phyloP scores from a whole-genome alignment of 495 filamentous ascomycete species.

The Trichoderma gamsii region DNA sequence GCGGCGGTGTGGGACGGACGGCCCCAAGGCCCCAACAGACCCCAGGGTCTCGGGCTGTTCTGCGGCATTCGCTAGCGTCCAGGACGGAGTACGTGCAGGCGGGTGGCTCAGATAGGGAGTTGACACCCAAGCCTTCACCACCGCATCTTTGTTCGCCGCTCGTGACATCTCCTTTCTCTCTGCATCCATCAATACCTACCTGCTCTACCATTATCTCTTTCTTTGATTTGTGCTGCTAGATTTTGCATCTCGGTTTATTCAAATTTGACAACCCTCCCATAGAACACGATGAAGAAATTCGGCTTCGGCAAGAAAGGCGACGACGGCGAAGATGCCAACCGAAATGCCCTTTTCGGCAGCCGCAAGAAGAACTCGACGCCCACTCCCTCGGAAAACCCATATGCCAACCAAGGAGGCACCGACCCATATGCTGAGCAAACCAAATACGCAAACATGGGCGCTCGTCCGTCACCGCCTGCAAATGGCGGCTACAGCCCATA shows the following conservation, averaged over 20 bases:
- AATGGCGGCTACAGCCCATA: slow-evolving; percentile 30
- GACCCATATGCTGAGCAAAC: slow-evolving; percentile 58
- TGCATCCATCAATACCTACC: neutral
- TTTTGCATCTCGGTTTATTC: neutral
- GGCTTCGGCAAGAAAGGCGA: slow-evolving; percentile 62
- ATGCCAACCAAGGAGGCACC: slow-evolving; percentile 54
- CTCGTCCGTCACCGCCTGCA: slow-evolving; percentile 25
- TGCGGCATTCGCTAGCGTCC: neutral
- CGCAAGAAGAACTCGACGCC: slow-evolving; percentile 56
- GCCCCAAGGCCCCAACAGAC: neutral
- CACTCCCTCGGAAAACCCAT: slow-evolving; percentile 56
- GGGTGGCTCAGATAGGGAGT: slow-evolving; percentile 12
- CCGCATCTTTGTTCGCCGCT: neutral
- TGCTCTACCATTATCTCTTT: neutral
- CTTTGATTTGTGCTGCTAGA: neutral
- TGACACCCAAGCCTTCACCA: slow-evolving; percentile 9
- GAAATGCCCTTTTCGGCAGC: slow-evolving; percentile 53
- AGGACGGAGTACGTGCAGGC: neutral
- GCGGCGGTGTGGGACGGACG: slow-evolving; percentile 3
- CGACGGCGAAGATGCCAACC: slow-evolving; percentile 52
- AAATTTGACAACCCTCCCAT: neutral
- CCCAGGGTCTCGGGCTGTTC: neutral
- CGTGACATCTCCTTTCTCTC: slow-evolving; percentile 13
- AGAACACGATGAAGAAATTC: slow-evolving; percentile 53
- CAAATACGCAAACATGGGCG: slow-evolving; percentile 39